Evolutionary conservation across 2,329 filamentous ascomycete genomes (phyloP), one percentile per base, ranked within the genome.

Genomic region (Massarina eburnea): DNA sequence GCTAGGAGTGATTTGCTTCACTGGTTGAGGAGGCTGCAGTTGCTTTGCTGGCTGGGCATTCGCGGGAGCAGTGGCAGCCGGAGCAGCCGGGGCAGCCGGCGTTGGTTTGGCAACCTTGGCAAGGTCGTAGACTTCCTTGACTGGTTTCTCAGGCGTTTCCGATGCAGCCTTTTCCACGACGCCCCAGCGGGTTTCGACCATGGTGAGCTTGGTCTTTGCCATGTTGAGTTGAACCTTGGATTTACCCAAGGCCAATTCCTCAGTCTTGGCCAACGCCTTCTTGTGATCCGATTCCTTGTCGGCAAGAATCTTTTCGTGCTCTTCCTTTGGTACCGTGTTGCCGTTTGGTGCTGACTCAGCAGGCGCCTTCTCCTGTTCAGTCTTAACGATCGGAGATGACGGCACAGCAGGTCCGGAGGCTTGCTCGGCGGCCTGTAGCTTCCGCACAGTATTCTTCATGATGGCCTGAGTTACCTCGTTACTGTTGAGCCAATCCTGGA

Each of bases 91-190:
- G 15, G 36, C 50, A 15, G 59, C 44, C 12, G 54, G 59, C 32
- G 63, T 45, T 34, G 76, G 67, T 64, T 82, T 86, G 9, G 83
- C 80, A 42, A 73, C 76, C 71, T 92, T 91, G 0, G 87, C 91
- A 43, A 88, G 74, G 52, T 86, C 84, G 88, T 89, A 96, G 0
- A 96, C 91, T 69, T 96, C 91, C 8, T 76, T 81, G 3, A 97
- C 90, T 0, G 91, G 83, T 64, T 84, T 85, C 59, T 92, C 79
- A 0, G 92, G 92, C 1, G 91, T 96, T 38, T 95, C 87, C n/a
- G 79, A 80, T 0, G 87, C 90, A 10, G 92, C 91, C 37, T 83
- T 88, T 61, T 91, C 81, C 3, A 97, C 88, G 1, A 94, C 82
- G 1, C 81, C 80, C 24, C 95, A 73, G 73, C 94, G 95, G 4